Percentiles rank a stretch among this genome's conserved stretches.
phyloP scores from a whole-genome alignment of 2,329 filamentous ascomycete species.

The Plectosphaerella cucumerina region DNA sequence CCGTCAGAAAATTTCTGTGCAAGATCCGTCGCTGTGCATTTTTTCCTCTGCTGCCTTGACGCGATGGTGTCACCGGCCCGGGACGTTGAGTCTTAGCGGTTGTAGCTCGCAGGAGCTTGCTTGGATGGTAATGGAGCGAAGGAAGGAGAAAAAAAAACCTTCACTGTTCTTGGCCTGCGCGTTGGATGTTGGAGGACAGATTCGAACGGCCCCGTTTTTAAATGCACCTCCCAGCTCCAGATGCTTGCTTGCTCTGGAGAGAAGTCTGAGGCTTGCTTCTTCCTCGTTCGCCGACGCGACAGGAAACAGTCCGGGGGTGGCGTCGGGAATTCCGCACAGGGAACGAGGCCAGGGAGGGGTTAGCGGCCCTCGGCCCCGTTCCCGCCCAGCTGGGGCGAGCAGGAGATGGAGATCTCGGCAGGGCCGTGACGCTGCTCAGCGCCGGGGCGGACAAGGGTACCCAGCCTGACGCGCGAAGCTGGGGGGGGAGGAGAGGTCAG shows the following conservation, averaged over 20 bases:
- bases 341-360: not conserved
- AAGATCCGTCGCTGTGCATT: not conserved
- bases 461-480: not conserved
- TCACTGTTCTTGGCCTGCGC: too few species aligned
- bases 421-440: not conserved
- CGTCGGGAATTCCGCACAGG: not conserved
- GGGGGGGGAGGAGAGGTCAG: not conserved
- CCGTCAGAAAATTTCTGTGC: not conserved
- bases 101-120: not conserved
- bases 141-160: not conserved
- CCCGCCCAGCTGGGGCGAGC: not conserved
- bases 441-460: not conserved
- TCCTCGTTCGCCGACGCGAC: too few species aligned
- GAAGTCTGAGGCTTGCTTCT: too few species aligned
- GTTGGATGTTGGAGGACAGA: too few species aligned
- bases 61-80: not conserved
- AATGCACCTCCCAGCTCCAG: too few species aligned
- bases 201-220: too few species aligned
- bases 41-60: not conserved
- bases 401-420: not conserved
- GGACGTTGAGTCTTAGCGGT: not conserved
- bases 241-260: too few species aligned
- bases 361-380: not conserved
- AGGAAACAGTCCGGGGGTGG: not conserved
- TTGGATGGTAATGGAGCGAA: not conserved